phyloP scores from a whole-genome alignment of 805 yeast species.

The Candida taoyuanica region DNA sequence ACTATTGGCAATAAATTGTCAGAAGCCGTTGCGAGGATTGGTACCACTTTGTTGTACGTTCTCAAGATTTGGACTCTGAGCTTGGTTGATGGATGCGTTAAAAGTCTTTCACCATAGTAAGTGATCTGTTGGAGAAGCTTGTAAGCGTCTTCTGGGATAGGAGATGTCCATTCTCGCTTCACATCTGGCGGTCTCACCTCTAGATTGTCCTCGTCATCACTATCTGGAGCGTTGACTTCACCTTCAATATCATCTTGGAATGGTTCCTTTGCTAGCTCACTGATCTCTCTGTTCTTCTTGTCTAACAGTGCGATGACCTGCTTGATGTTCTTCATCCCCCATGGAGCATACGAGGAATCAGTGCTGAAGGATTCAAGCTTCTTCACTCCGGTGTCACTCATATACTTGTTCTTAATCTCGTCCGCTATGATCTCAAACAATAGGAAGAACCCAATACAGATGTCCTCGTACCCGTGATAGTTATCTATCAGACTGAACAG shows the following conservation, averaged over 20 bases:
- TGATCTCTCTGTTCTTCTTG: slow-evolving; percentile 28
- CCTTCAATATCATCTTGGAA: slow-evolving; percentile 39
- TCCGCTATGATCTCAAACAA: slow-evolving; percentile 60
- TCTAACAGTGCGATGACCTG: slow-evolving; percentile 44
- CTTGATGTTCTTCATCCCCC: slow-evolving; percentile 42
- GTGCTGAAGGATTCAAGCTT: slow-evolving; percentile 22
- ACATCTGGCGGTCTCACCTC: slow-evolving; percentile 25
- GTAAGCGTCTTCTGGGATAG: slow-evolving; percentile 60
- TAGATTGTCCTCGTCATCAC: slow-evolving; percentile 29
- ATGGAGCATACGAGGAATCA: slow-evolving; percentile 24
- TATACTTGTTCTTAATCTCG: slow-evolving; percentile 39
- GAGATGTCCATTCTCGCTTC: slow-evolving; percentile 55
- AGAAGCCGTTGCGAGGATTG: slow-evolving; percentile 48
- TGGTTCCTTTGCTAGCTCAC: slow-evolving; percentile 29
- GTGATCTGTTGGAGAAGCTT: slow-evolving; percentile 54
- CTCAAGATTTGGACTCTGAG: slow-evolving; percentile 54
- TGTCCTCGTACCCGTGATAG: slow-evolving; percentile 73
- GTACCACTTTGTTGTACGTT: slow-evolving; percentile 41
- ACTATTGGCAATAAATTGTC: slow-evolving; percentile 44
- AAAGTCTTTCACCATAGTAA: slow-evolving; percentile 61
- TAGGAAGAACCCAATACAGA: slow-evolving; percentile 69
- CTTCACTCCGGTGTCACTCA: slow-evolving; percentile 24
- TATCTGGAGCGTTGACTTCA: slow-evolving; percentile 31
- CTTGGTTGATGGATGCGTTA: slow-evolving; percentile 60
- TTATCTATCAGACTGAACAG: slow-evolving; percentile 75